Conservation (phyloP, 148 eudicot genomes). For the Polygonum aviculare region DNA sequence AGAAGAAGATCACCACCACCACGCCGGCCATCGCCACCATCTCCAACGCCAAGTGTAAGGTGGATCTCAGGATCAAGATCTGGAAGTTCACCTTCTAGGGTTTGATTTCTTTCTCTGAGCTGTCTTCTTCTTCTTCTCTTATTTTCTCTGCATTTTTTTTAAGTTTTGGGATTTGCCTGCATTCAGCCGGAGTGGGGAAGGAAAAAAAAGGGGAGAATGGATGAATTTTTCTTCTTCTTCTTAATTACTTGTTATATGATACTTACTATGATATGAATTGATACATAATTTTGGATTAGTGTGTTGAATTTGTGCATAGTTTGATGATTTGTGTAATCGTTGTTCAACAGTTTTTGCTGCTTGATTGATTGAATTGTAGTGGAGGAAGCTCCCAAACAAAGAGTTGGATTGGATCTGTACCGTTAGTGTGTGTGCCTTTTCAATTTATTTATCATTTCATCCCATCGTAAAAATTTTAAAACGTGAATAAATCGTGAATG, state of each 20-base stretch:
- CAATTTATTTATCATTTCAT: too few species aligned
- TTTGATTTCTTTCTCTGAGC: neutral
- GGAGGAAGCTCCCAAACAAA: neutral
- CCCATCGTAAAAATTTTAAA: too few species aligned
- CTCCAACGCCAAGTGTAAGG: slow-evolving; percentile 66
- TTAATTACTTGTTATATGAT: neutral
- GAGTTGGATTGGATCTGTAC: neutral
- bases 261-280: slow-evolving; percentile 2
- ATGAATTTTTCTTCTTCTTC: neutral
- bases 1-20: slow-evolving; percentile 34
- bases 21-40: slow-evolving; percentile 27
- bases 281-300: neutral
- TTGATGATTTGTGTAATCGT: slow-evolving; percentile 3
- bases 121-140: neutral
- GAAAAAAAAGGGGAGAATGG: neutral
- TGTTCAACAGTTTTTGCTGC: neutral
- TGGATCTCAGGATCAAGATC: slow-evolving; percentile 92
- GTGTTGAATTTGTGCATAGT: neutral
- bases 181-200: neutral
- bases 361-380: neutral
- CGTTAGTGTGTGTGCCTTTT: too few species aligned
- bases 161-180: slow-evolving; percentile 7
- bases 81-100: slow-evolving; percentile 72
- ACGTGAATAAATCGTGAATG: neutral
- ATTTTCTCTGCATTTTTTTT: neutral